Percentiles rank a stretch among this genome's conserved stretches.
Conservation (phyloP, 805 yeast species). For the Scheffersomyces coipomensis region DNA sequence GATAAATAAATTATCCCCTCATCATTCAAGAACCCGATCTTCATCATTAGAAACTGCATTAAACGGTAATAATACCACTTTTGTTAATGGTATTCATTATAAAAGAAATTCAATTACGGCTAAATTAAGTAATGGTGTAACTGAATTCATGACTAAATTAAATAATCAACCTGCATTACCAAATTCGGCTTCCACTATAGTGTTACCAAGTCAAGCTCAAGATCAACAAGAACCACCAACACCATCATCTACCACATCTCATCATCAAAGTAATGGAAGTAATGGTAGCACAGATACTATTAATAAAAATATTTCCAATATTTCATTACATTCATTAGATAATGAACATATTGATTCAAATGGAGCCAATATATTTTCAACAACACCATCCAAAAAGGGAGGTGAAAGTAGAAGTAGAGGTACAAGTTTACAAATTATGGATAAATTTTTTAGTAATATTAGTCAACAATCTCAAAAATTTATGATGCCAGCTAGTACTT, state of each 20-base stretch:
- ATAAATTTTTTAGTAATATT: slow-evolving; percentile 41
- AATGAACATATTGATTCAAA: slow-evolving; percentile 11
- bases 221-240: slow-evolving; percentile 3
- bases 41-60: slow-evolving; percentile 28
- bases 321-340: slow-evolving; percentile 34
- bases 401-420: slow-evolving; percentile 25
- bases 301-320: slow-evolving; percentile 20
- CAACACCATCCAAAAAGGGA: slow-evolving; percentile 11
- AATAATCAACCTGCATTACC: slow-evolving; percentile 14
- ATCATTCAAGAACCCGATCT: slow-evolving; percentile 36
- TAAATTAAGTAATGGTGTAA: slow-evolving; percentile 39
- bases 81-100: slow-evolving; percentile 10
- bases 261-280: too few species aligned
- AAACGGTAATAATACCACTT: slow-evolving; percentile 6
- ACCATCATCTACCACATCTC: background rate
- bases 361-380: background rate
- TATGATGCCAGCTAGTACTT: background rate
- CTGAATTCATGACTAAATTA: slow-evolving; percentile 42
- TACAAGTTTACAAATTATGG: slow-evolving; percentile 41
- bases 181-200: background rate
- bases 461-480: slow-evolving; percentile 1
- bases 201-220: slow-evolving; percentile 9
- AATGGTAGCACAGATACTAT: background rate
- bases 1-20: slow-evolving; percentile 32
- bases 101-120: slow-evolving; percentile 34